Conservation (phyloP, 257 asterid species). For the Ocimum tenuiflorum region DNA sequence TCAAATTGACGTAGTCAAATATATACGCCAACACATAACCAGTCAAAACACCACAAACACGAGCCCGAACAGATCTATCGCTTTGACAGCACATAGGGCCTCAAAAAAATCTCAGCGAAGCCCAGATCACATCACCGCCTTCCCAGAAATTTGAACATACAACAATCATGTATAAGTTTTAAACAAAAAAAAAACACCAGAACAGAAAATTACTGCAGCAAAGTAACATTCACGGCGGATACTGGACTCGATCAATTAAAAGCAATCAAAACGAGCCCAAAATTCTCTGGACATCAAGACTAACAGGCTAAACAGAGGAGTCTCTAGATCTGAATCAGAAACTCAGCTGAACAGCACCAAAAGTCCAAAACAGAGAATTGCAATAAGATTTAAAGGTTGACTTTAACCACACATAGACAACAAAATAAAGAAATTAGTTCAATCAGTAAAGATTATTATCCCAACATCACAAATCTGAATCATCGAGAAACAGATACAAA, state of each 20-base stretch:
- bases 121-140: conserved; percentile 21
- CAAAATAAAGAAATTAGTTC: too few relatives aligned
- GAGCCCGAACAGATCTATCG: too few relatives aligned
- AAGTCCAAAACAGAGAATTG: background rate
- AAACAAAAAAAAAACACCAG: background rate
- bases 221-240: background rate
- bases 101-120: conserved; percentile 5
- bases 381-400: too few relatives aligned
- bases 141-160: background rate
- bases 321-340: conserved; percentile 14
- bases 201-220: background rate
- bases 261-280: background rate
- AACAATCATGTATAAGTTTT: too few relatives aligned
- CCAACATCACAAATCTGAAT: too few relatives aligned
- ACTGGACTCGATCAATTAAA: background rate
- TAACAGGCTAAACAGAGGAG: background rate
- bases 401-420: too few relatives aligned
- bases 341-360: background rate
- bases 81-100: too few relatives aligned
- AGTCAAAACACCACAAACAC: background rate
- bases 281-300: background rate
- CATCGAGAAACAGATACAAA: too few relatives aligned
- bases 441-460: background rate
- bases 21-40: conserved; percentile 1
- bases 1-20: conserved; percentile 5